phyloP scores from a whole-genome alignment of 495 filamentous ascomycete genomes.

The Penicillium bovifimosum region DNA sequence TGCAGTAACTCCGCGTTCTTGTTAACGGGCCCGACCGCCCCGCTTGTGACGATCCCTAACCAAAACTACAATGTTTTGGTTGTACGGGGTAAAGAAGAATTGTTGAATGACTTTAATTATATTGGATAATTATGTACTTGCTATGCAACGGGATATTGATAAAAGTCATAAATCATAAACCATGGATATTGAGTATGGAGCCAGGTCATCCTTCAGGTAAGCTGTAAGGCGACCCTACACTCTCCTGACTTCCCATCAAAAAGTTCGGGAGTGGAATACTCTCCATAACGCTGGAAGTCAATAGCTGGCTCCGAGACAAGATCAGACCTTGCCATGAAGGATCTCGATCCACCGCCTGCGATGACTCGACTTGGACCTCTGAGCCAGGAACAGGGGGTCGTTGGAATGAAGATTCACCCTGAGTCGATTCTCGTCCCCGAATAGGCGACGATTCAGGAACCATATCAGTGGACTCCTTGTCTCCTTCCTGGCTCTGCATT shows the following conservation, averaged over 20 bases:
- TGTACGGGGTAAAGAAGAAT: no score
- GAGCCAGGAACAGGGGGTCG: conserved; percentile 21
- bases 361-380: conserved; percentile 42
- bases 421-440: conserved; percentile 12
- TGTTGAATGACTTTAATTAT: neutral
- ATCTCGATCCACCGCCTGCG: conserved; percentile 35
- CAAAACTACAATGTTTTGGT: neutral
- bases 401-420: conserved; percentile 13
- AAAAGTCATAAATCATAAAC: conserved; percentile 14
- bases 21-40: conserved; percentile 27
- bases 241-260: conserved; percentile 41
- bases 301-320: conserved; percentile 34
- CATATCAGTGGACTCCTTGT: conserved; percentile 28
- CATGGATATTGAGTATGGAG: neutral
- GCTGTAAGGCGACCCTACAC: conserved; percentile 41
- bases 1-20: conserved; percentile 27
- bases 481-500: conserved; percentile 22
- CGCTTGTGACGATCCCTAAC: conserved; percentile 15
- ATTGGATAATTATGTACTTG: neutral
- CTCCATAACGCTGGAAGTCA: conserved; percentile 45
- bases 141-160: neutral
- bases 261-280: conserved; percentile 40
- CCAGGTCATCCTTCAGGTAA: conserved; percentile 17
- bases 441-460: conserved; percentile 42
- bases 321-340: conserved; percentile 16